A percentile compares a stretch with the other conserved stretches of the same genome.
Evolutionary conservation across 352 stramenopile species (phyloP).

Genomic region (Peronospora destructor): DNA sequence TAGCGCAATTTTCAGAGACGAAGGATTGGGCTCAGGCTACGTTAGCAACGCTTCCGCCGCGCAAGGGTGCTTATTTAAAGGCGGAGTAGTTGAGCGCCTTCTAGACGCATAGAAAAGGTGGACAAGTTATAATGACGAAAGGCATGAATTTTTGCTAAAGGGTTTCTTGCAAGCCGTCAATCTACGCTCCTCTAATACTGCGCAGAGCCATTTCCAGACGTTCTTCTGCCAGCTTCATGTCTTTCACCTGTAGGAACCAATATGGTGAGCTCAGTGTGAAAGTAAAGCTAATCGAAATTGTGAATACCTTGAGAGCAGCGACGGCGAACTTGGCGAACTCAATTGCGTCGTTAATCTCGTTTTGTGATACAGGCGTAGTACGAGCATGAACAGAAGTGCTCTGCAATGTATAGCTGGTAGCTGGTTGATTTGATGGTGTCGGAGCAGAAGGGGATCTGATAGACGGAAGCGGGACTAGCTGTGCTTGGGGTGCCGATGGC

Average conservation of each 20-base stretch:
- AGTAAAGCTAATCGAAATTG: not conserved
- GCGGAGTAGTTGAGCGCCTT: conserved; percentile 12
- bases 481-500: not conserved
- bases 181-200: conserved; percentile 47
- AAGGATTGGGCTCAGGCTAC: conserved; percentile 75
- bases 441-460: conserved; percentile 15
- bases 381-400: conserved; percentile 23
- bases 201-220: conserved; percentile 69
- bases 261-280: not conserved
- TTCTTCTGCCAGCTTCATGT: conserved; percentile 71
- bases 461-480: conserved; percentile 6
- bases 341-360: conserved; percentile 76
- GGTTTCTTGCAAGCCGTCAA: conserved; percentile 1
- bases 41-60: conserved; percentile 52
- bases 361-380: conserved; percentile 45
- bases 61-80: conserved; percentile 65
- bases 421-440: conserved; percentile 15
- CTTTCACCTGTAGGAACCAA: conserved; percentile 46
- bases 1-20: conserved; percentile 59
- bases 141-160: conserved; percentile 2
- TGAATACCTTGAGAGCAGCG: conserved; percentile 64
- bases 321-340: conserved; percentile 80
- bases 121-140: conserved; percentile 8
- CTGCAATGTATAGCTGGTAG: conserved; percentile 15
- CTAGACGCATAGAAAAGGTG: conserved; percentile 16